These are phyloP conservation scores for Salisapilia sapeloensis DNA, from an alignment of 352 stramenopile genomes.

Conservation along the genomic window DNA sequence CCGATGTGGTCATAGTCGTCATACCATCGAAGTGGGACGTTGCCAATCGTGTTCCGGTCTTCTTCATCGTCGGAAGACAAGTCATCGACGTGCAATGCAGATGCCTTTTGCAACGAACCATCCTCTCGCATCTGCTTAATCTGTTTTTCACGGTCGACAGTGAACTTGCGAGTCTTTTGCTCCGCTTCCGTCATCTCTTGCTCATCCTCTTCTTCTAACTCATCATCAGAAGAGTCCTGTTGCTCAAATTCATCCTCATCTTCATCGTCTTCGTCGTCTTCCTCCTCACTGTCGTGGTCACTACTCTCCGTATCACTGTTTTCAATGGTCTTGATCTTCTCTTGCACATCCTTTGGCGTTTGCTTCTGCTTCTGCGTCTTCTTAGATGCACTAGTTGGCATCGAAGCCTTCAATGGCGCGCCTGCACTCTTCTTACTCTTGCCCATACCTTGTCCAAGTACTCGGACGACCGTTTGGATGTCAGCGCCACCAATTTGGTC, in stretches of 20 bases:
- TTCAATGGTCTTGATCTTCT: conserved; percentile 2
- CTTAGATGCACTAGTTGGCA: conserved; percentile 4
- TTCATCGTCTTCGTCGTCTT: conserved; percentile 24
- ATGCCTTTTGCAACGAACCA: conserved; percentile 61
- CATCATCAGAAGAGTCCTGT: conserved; percentile 46
- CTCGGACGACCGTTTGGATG: no score
- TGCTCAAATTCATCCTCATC: conserved; percentile 70
- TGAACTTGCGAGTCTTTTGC: conserved; percentile 58
- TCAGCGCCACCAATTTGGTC: no score
- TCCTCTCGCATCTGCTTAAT: conserved; percentile 75
- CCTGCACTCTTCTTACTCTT: conserved; percentile 15
- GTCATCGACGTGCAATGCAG: conserved; percentile 94
- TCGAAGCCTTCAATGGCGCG: conserved; percentile 20
- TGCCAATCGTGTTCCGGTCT: conserved; percentile 93
- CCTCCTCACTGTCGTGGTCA: conserved; percentile 38
- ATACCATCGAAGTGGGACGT: conserved; percentile 99
- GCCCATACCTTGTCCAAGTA: conserved; percentile 10
- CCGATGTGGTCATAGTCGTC: conserved; percentile 99
- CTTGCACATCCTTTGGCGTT: conserved; percentile 2
- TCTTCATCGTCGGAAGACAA: conserved; percentile 98
- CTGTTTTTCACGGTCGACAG: conserved; percentile 53
- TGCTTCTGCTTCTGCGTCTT: conserved; percentile 7
- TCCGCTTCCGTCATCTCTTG: conserved; percentile 61
- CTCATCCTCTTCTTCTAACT: conserved; percentile 46
- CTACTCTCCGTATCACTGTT: conserved; percentile 35